Evolutionary conservation across 805 yeast genomes (phyloP).

Genomic region (Wickerhamiella domercqiae): DNA sequence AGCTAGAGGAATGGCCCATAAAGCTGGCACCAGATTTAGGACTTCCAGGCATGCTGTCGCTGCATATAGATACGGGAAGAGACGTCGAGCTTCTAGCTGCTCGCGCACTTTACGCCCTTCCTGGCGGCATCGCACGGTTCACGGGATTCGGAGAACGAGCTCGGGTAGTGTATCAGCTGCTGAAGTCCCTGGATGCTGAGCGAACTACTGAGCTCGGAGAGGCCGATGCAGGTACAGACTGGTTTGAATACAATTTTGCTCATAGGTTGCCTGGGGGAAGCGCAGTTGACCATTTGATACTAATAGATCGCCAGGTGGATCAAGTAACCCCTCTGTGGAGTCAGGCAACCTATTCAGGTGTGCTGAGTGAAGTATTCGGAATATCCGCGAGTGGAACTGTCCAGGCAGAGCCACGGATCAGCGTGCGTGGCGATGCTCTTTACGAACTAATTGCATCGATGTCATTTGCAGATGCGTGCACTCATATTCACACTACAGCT

Average conservation of each 20-base stretch:
- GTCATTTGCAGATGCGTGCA: constrained; percentile 72
- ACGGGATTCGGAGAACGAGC: constrained; percentile 49
- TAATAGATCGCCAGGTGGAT: constrained; percentile 69
- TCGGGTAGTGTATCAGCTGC: constrained; percentile 31
- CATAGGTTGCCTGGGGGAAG: constrained; percentile 20
- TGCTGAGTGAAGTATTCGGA: constrained; percentile 57
- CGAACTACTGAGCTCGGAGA: constrained; percentile 5
- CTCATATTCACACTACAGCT: constrained; percentile 53
- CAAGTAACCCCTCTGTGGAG: constrained; percentile 52
- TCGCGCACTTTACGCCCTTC: constrained; percentile 33
- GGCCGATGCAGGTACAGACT: background rate
- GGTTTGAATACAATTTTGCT: constrained; percentile 20
- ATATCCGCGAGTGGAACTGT: constrained; percentile 26
- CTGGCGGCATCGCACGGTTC: constrained; percentile 35
- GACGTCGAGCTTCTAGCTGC: constrained; percentile 26
- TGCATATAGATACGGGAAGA: background rate
- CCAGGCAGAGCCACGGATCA: constrained; percentile 1
- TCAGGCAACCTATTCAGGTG: constrained; percentile 70
- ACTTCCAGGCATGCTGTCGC: background rate
- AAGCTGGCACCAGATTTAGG: constrained; percentile 8
- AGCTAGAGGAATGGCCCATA: constrained; percentile 28
- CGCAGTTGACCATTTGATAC: constrained; percentile 42
- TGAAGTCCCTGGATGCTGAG: constrained; percentile 21
- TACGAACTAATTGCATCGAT: constrained; percentile 35
- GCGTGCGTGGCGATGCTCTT: constrained; percentile 12